These are phyloP conservation scores for Penicillium glabrum DNA, from an alignment of 2,329 filamentous ascomycete species.

Conservation along the genomic window DNA sequence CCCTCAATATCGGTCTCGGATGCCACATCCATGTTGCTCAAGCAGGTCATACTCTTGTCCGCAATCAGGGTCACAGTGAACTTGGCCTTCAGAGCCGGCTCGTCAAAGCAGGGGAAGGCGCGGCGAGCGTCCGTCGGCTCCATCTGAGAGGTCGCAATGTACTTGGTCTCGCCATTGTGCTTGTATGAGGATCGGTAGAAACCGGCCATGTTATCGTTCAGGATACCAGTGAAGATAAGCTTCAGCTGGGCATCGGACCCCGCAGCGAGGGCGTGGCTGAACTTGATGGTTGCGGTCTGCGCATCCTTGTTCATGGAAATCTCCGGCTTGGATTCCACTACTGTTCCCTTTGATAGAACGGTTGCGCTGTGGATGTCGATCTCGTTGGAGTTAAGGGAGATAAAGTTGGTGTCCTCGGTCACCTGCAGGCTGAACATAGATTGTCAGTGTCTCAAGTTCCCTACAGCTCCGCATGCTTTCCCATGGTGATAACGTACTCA, in stretches of 20 bases:
- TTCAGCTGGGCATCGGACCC: constrained; percentile 76
- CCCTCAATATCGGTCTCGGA: constrained; percentile 72
- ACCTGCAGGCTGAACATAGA: constrained; percentile 65
- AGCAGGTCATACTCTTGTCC: constrained; percentile 83
- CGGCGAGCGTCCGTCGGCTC: constrained; percentile 91
- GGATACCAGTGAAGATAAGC: constrained; percentile 72
- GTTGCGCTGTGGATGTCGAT: constrained; percentile 76
- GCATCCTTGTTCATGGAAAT: constrained; percentile 74
- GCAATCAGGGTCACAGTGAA: constrained; percentile 90
- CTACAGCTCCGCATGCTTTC: not conserved
- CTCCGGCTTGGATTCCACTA: constrained; percentile 62
- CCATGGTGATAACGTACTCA: constrained; percentile 55
- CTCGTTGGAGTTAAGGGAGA: constrained; percentile 85
- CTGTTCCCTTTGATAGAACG: constrained; percentile 58
- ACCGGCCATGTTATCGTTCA: constrained; percentile 95
- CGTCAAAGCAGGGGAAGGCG: constrained; percentile 95
- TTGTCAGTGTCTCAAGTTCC: constrained; percentile 8
- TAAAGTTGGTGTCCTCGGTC: constrained; percentile 75
- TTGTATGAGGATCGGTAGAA: constrained; percentile 97
- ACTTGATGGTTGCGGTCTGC: constrained; percentile 79
- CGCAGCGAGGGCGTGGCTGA: constrained; percentile 69
- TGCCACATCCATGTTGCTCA: constrained; percentile 96
- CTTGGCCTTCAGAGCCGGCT: constrained; percentile 87
- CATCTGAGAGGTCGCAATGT: constrained; percentile 92
- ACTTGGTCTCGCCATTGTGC: constrained; percentile 74